Evolutionary conservation across 495 filamentous ascomycete species (phyloP), one percentile per base, ranked within the genome.

Genomic region (Aspergillus sclerotioniger): DNA sequence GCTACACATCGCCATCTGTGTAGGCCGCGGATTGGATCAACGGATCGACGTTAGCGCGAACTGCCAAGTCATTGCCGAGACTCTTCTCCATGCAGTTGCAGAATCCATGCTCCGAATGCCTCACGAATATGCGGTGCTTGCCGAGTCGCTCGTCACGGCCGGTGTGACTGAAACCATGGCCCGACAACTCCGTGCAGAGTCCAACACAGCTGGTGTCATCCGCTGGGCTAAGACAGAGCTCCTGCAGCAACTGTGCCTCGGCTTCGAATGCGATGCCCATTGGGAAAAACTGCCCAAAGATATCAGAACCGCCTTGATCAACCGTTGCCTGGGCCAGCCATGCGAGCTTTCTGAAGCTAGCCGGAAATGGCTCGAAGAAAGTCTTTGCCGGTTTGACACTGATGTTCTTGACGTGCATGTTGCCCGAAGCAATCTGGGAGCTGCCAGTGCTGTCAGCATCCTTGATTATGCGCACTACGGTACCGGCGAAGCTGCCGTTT

Each of bases 41-140:
- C 62, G 67, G 12, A 65, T 78, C 35, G 77, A 80, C 58, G 67
- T 80, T 29, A 72, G 67, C 33, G 71, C 71, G 17, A 81, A 79
- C 54, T 79, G 75, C 54, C 71, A 70, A 29, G 67, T 77, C 19
- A 79, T 84, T 52, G 82, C 82, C 0, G 82, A 85, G 62, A 78
- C 76, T 17, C 56, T 85, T n/a, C 57, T 84, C 0, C 82, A 84
- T 54, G 77, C 79, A 13, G 77, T 79, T 46, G 73, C 73, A 0
- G 78, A 84, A 61, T 68, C 74, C 6, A 66, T 76, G 19, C 68
- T 83, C 65, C 71, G 71, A 16, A 72, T 83, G 53, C 73, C 74
- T 10, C 80, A 84, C 59, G 74, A 80, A 45, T 73, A 84, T 57
- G 76, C 82, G 3, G 60, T 69, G 2, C 67, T 83, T 39, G 62